Base-by-base conservation (phyloP, 352 stramenopile genomes). In the Blastocystis sp. region DNA sequence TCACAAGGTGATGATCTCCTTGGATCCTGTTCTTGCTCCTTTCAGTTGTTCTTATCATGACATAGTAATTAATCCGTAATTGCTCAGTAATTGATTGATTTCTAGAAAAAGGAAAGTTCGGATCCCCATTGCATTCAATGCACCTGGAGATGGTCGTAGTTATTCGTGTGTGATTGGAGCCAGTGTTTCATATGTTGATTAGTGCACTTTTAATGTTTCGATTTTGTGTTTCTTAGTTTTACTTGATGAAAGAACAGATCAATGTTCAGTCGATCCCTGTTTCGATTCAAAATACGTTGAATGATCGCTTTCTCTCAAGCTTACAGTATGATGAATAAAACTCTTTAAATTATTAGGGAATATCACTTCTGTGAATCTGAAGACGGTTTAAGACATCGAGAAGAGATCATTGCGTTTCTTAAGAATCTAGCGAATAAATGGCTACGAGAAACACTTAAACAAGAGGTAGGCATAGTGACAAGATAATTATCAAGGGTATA, bases 41-140 rank as follows among this genome's bases (percentile, higher is more conserved):
- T 84, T 84, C 56, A 44, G n/a, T 17, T 84, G 73, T 30, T 42
- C 58, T 24, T 68, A 68, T 69, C 35, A 22, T 24, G 37, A 84
- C 30, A 48, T 64, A 5, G 48, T 84, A 2, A 48, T 84, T 19
- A 42, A 62, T 66, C 73, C 73, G 73, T 84, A 51, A 22, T 9
- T 13, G 13, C 27, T 68, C 22, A 5, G 11, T 37, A 30, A 17
- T 17, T 30, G 6, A 5, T 19, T 84, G 27, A 84, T 66, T n/a
- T 1, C 5, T 84, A 84, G 73, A 57, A 84, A 44, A 33, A 84
- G 59, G 48, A 84, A 84, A 42, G 73, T 51, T 17, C 40, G 54
- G n/a, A 84, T 84, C 27, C 73, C 48, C 3, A 48, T 84, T 24
- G 27, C 40, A 24, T 84, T 54, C 30, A 84, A 7, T 48, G 24